Percentiles rank a stretch among this genome's conserved stretches.
Evolutionary conservation across 805 yeast species (phyloP).

Genomic region (Suhomyces sp.): DNA sequence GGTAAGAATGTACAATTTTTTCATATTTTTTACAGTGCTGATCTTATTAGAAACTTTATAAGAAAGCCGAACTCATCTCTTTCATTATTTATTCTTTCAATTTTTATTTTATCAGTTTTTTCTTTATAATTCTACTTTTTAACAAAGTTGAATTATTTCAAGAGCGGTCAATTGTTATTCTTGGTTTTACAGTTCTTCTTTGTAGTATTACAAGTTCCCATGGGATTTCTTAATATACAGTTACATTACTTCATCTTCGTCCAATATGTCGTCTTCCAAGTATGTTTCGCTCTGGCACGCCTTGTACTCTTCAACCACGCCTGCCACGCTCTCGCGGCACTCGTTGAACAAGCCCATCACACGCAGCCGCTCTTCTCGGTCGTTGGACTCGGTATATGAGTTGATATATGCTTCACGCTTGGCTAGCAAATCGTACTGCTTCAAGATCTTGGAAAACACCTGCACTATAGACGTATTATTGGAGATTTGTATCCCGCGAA

Average conservation of each 20-base stretch:
- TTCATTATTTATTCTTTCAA: too few relatives aligned
- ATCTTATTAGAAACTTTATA: too few relatives aligned
- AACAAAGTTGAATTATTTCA: too few relatives aligned
- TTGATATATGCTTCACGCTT: slow-evolving; percentile 81
- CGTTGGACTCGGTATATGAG: slow-evolving; percentile 57
- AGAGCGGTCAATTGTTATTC: too few relatives aligned
- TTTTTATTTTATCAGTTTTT: too few relatives aligned
- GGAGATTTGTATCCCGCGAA: slow-evolving; percentile 80
- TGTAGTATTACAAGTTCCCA: too few relatives aligned
- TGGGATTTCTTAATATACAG: background rate
- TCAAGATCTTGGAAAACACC: slow-evolving; percentile 62
- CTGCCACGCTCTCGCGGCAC: slow-evolving; percentile 46
- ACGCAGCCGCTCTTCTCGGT: slow-evolving; percentile 37
- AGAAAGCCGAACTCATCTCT: too few relatives aligned
- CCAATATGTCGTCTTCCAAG: slow-evolving; percentile 44
- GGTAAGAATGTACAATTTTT: too few relatives aligned
- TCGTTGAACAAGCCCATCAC: slow-evolving; percentile 49
- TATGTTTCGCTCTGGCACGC: slow-evolving; percentile 41
- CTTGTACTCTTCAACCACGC: slow-evolving; percentile 47
- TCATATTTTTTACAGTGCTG: too few relatives aligned
- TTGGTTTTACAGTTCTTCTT: too few relatives aligned
- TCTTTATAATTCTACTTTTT: too few relatives aligned
- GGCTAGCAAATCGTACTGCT: slow-evolving; percentile 77
- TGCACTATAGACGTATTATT: slow-evolving; percentile 76
- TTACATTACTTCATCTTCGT: slow-evolving; percentile 28